phyloP scores from a whole-genome alignment of 805 yeast genomes.

The Ascoidea rubescens region DNA sequence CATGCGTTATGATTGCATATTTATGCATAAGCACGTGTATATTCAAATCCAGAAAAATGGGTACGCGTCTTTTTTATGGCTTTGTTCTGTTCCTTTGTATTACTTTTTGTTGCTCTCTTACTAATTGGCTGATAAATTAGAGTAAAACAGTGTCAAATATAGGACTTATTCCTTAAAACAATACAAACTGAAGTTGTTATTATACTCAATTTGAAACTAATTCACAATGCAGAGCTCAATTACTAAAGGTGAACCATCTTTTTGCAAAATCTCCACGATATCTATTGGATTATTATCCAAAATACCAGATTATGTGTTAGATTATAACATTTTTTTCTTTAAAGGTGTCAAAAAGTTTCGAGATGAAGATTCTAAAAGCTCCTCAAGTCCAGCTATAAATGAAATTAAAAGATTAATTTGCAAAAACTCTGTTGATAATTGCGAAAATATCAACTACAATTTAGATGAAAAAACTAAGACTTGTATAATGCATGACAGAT shows the following conservation, averaged over 20 bases:
- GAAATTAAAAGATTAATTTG: constrained; percentile 12
- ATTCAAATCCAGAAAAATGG: too few species aligned
- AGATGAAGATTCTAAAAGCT: constrained; percentile 1
- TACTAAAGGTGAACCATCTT: constrained; percentile 5
- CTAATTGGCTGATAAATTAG: too few species aligned
- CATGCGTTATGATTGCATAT: too few species aligned
- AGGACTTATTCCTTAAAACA: too few species aligned
- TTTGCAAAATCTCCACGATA: constrained; percentile 7
- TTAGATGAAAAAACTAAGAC: constrained; percentile 18
- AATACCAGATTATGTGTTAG: constrained; percentile 23
- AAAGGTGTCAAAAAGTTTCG: constrained; percentile 18
- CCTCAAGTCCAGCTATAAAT: constrained; percentile 2
- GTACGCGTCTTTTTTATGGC: too few species aligned
- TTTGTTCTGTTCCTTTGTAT: too few species aligned
- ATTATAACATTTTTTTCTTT: constrained; percentile 23
- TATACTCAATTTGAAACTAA: too few species aligned
- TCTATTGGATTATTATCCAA: constrained; percentile 10
- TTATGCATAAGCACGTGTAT: too few species aligned
- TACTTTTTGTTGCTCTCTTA: too few species aligned
- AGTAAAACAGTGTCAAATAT: too few species aligned
- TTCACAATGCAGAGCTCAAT: background rate
- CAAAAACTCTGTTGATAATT: constrained; percentile 12
- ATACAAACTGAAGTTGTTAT: too few species aligned
- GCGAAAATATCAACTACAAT: constrained; percentile 1
- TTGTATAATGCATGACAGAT: constrained; percentile 19